Percentiles rank a stretch among this genome's conserved stretches.
Evolutionary conservation across 768 basidiomycete genomes (phyloP).

Genomic region (Suillus discolor): DNA sequence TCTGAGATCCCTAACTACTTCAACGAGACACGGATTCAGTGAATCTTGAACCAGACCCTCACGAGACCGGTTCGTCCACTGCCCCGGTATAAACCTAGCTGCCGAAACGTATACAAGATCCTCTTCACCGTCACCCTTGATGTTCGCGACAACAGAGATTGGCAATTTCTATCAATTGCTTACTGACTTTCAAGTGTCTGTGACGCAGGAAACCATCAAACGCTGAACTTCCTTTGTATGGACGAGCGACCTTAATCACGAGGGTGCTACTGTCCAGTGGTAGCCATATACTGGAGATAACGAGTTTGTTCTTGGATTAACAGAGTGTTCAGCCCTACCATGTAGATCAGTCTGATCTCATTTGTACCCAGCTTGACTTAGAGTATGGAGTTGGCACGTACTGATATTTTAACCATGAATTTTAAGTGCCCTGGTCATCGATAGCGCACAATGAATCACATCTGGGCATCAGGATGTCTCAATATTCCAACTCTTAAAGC

Average conservation of each 20-base stretch:
- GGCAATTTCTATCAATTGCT: slow-evolving; percentile 22
- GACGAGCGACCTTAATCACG: slow-evolving; percentile 19
- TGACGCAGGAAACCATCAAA: slow-evolving; percentile 14
- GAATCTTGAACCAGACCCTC: slow-evolving; percentile 15
- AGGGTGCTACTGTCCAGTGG: slow-evolving; percentile 14
- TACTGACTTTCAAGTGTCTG: slow-evolving; percentile 5
- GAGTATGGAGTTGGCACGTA: slow-evolving; percentile 11
- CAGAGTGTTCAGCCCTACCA: slow-evolving; percentile 13
- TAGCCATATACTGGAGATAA: slow-evolving; percentile 12
- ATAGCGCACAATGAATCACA: neutral
- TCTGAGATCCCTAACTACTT: slow-evolving; percentile 10
- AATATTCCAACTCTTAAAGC: neutral
- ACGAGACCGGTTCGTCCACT: slow-evolving; percentile 12
- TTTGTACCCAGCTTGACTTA: slow-evolving; percentile 18
- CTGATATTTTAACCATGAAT: neutral
- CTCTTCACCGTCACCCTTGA: slow-evolving; percentile 8
- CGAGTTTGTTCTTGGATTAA: slow-evolving; percentile 13
- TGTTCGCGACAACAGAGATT: slow-evolving; percentile 22
- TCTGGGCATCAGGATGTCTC: neutral
- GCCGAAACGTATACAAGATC: slow-evolving; percentile 9
- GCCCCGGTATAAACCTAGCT: slow-evolving; percentile 18
- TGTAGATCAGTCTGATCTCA: slow-evolving; percentile 18
- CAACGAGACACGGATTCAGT: slow-evolving; percentile 11
- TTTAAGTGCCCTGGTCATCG: neutral
- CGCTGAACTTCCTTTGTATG: slow-evolving; percentile 19